phyloP scores from a whole-genome alignment of 805 yeast genomes.

The Saccharomycopsis amapae region DNA sequence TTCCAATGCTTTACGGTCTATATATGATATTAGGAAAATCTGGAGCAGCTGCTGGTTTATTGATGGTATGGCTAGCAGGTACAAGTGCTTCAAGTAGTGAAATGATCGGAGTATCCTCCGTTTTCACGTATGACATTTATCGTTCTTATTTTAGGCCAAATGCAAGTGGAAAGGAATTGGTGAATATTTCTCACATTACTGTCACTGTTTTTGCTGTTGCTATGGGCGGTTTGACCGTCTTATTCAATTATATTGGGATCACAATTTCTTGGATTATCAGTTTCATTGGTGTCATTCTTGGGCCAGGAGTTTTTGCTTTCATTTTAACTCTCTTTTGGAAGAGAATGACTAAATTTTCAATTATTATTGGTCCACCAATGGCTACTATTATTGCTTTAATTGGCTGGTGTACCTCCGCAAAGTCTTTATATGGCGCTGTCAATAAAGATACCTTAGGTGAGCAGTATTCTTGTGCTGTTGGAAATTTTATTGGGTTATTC shows the following conservation, averaged over 20 bases:
- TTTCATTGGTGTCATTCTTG: constrained; percentile 35
- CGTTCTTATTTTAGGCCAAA: constrained; percentile 36
- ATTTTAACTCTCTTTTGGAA: constrained; percentile 34
- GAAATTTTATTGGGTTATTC: constrained; percentile 32
- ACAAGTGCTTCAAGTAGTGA: constrained; percentile 37
- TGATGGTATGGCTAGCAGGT: constrained; percentile 37
- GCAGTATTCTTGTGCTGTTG: constrained; percentile 37
- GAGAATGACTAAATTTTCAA: constrained; percentile 30
- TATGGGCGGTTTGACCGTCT: constrained; percentile 34
- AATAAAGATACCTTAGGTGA: constrained; percentile 30
- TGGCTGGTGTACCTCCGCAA: constrained; percentile 34
- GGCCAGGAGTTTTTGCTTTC: constrained; percentile 36
- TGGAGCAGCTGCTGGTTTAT: constrained; percentile 35
- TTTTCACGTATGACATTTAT: constrained; percentile 40
- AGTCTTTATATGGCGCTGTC: constrained; percentile 31
- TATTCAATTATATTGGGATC: constrained; percentile 31
- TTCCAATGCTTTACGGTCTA: constrained; percentile 35
- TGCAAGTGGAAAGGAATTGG: constrained; percentile 36
- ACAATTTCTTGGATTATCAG: constrained; percentile 34
- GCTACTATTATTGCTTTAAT: constrained; percentile 32
- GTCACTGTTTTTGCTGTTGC: constrained; percentile 35
- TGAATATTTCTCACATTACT: constrained; percentile 35
- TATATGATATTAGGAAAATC: constrained; percentile 35
- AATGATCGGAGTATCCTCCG: constrained; percentile 34
- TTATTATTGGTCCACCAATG: constrained; percentile 32